These are phyloP conservation scores for Aureobasidium uvarum DNA, from an alignment of 2,329 filamentous ascomycete genomes.

Conservation along the genomic window DNA sequence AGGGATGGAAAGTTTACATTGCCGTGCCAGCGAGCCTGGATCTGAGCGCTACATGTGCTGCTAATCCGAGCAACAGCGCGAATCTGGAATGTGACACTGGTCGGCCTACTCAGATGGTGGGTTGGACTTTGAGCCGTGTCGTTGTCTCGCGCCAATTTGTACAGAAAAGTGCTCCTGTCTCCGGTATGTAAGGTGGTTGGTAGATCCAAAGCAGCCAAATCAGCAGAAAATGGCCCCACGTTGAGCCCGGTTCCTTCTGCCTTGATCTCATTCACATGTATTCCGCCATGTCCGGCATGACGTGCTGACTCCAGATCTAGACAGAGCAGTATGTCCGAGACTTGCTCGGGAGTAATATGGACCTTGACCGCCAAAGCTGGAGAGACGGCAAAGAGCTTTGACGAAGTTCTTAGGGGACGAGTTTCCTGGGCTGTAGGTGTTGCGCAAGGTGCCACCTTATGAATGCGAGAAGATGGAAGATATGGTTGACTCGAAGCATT, in stretches of 20 bases:
- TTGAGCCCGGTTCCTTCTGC: slow-evolving; percentile 58
- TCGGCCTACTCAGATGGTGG: not conserved
- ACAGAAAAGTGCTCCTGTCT: slow-evolving; percentile 72
- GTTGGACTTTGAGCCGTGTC: not conserved
- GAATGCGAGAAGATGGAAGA: slow-evolving; percentile 69
- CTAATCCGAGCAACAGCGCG: slow-evolving; percentile 59
- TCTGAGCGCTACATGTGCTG: slow-evolving; percentile 50
- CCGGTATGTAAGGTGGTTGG: slow-evolving; percentile 62
- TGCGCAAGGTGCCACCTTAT: slow-evolving; percentile 65
- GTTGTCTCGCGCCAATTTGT: slow-evolving; percentile 55
- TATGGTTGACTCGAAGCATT: slow-evolving; percentile 58
- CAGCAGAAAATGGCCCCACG: slow-evolving; percentile 57
- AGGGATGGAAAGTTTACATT: slow-evolving; percentile 28
- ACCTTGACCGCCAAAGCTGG: slow-evolving; percentile 69
- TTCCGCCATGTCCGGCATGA: slow-evolving; percentile 61
- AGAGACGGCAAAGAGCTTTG: slow-evolving; percentile 49
- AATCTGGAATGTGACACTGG: slow-evolving; percentile 50
- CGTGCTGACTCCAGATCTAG: slow-evolving; percentile 72
- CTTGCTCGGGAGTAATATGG: slow-evolving; percentile 62
- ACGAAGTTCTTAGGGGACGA: slow-evolving; percentile 63
- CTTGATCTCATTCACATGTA: slow-evolving; percentile 59
- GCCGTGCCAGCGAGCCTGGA: slow-evolving; percentile 29
- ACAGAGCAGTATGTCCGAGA: slow-evolving; percentile 58
- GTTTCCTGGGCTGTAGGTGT: slow-evolving; percentile 58
- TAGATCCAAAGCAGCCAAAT: slow-evolving; percentile 45